Base-by-base conservation (phyloP, 371 early-diverging fungal genomes). In the Saksenaea vasiformis region DNA sequence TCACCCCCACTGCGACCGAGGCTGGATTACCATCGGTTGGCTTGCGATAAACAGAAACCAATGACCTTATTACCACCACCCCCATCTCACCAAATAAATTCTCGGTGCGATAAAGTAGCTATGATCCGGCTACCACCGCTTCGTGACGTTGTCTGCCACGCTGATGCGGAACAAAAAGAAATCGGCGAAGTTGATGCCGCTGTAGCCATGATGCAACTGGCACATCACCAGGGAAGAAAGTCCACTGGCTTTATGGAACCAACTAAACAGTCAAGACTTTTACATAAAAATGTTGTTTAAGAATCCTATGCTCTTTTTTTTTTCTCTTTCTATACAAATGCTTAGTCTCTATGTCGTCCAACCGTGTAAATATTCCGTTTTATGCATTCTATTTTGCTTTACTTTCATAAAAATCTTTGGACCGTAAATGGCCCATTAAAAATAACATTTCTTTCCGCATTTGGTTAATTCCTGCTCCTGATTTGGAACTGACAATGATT, bases 401-500 rank as follows among this genome's bases (percentile, higher is more conserved):
- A 14, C 24, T 34, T 47, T 71, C 57, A 61, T 75, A 75, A 56
- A 65, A 75, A 2, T 64, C 61, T 35, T 65, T 70, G 34, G 66
- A 58, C 9, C 71, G 47, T 34, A 76, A 66, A 38, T 80, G 72
- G 9, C 71, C 71, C 63, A 68, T 72, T 54, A 80, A 66, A 39
- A 78, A 84, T 13, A 88, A 53, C 57, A 88, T 80, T 34, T 85
- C 83, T 59, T 86, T 85, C 61, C 87, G 76, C 56, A 88, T 71
- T 27, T 81, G 84, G 44, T 84, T 83, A 54, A 88, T 79, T 7
- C 88, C 88, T 1, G 84, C 78, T 9, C 76, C 76, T 14, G 80
- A 74, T 44, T 81, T 79, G 10, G 88, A 83, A 53, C 87, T 87
- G 24, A 84, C 86, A 54, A 83, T 77, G 5, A 86, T 39, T 0